Conservation (phyloP, 2,329 filamentous ascomycete species). For the Xylaria multiplex region DNA sequence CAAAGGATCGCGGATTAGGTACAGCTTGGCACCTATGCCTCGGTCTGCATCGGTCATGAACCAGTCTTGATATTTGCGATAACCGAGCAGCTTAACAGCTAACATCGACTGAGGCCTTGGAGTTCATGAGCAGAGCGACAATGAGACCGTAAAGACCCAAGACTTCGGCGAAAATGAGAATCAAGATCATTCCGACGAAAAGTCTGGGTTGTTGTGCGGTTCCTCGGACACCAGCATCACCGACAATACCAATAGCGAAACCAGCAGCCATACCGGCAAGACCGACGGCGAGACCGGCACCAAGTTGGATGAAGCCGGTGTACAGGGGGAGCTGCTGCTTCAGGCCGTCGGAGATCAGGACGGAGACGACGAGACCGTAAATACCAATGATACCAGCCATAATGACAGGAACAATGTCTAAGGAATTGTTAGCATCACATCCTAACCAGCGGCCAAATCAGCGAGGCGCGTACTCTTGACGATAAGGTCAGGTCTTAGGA, state of each 20-base stretch:
- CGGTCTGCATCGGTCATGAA: conserved; percentile 18
- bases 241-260: conserved; percentile 88
- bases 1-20: conserved; percentile 35
- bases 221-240: conserved; percentile 88
- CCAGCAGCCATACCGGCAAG: conserved; percentile 84
- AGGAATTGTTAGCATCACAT: conserved; percentile 39
- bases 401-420: conserved; percentile 99
- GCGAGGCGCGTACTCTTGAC: conserved; percentile 85
- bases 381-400: conserved; percentile 99
- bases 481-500: conserved; percentile 95
- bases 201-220: conserved; percentile 85
- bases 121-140: conserved; percentile 99
- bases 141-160: conserved; percentile 99
- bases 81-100: conserved; percentile 63
- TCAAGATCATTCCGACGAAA: conserved; percentile 98
- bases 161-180: conserved; percentile 99
- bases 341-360: conserved; percentile 84
- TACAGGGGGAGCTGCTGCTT: conserved; percentile 78
- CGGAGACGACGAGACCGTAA: conserved; percentile 89
- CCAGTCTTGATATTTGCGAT: conserved; percentile 5
- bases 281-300: conserved; percentile 83
- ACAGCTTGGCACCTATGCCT: conserved; percentile 39
- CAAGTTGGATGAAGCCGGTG: conserved; percentile 86
- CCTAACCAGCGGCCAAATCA: conserved; percentile 16
- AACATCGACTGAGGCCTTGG: conserved; percentile 77